Percentiles rank a stretch among this genome's conserved stretches.
Evolutionary conservation across 192 early-diverging fungal genomes (phyloP).

Genomic region (Mortierella hygrophila): DNA sequence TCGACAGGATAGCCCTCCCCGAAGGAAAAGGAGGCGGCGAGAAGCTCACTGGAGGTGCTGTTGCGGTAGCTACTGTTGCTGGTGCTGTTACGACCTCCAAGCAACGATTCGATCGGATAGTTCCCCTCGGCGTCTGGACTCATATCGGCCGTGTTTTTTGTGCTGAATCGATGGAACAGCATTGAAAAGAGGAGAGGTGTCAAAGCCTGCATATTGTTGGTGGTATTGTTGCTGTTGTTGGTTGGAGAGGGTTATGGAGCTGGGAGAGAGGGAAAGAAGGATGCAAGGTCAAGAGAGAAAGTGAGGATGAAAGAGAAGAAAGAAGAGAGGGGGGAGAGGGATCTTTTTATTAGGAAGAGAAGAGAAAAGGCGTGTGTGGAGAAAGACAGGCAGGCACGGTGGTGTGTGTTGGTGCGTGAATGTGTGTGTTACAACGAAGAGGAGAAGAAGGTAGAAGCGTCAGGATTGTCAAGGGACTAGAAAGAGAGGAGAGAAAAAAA

Average conservation of each 20-base stretch:
- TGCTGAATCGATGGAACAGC: constrained; percentile 47
- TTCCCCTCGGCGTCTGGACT: constrained; percentile 5
- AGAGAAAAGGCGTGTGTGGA: neutral
- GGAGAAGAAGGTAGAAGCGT: neutral
- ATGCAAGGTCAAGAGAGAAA: neutral
- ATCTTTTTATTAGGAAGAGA: neutral
- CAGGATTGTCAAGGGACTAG: neutral
- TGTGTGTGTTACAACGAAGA: neutral
- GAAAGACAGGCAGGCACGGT: neutral
- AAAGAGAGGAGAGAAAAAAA: neutral
- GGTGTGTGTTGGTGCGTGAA: neutral
- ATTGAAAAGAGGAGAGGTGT: constrained; percentile 55
- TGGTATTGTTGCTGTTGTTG: constrained; percentile 1
- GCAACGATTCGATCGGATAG: constrained; percentile 20
- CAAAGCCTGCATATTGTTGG: constrained; percentile 41
- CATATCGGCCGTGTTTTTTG: neutral
- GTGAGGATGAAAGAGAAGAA: constrained; percentile 2
- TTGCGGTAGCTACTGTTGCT: neutral
- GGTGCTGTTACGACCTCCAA: neutral
- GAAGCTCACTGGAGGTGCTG: neutral
- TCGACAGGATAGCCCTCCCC: constrained; percentile 30
- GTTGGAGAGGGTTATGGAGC: neutral
- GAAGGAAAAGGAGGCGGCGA: neutral
- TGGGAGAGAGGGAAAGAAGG: neutral
- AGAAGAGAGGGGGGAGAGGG: neutral